Evolutionary conservation across 2,329 filamentous ascomycete genomes (phyloP), one percentile per base, ranked within the genome.

Genomic region (Rhexocercosporidium sp.): DNA sequence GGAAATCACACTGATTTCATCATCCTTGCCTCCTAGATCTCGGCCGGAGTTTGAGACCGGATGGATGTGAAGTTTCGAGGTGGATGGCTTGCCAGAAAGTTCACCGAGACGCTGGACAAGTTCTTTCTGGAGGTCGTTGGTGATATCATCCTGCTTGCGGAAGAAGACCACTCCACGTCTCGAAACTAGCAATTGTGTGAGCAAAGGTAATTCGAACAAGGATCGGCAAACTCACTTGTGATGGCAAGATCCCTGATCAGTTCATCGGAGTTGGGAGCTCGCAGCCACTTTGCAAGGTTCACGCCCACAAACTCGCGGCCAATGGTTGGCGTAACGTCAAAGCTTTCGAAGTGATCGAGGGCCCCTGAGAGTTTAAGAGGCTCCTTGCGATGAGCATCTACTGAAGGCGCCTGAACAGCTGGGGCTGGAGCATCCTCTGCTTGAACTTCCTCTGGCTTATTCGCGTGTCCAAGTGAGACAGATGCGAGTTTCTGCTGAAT

Each of bases 101-200:
- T 88, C 79, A 12, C 88, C 88, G 0, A 90, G 82, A 0, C 84
- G 82, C 56, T 89, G 83, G 22, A 88, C 86, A 0, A 92, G 81
- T 63, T 88, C 80, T 78, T 92, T 92, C 73, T 91, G 88, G 1
- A 89, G 82, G 1, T 88, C 86, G 74, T 90, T 85, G 70, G 83
- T 84, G 44, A 91, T 78, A 41, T 82, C 80, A 74, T 90, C 82
- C 70, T 92, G 90, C 34, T 85, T 83, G 22, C 89, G 85, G 79
- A 92, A 90, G 80, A 92, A 91, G 37, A 92, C 88, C 3, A 92
- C 90, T 11, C 89, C 89, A 0, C 90, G 85, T 67, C 87, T 85
- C 1, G 89, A 91, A 70, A 92, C 89, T 90, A 34, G 5, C 22
- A 2, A 34, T 62, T 47, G 46, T 34, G 54, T 39, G 16, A 57